phyloP scores from a whole-genome alignment of 2,329 filamentous ascomycete species.

The Cladorrhinum sp. region DNA sequence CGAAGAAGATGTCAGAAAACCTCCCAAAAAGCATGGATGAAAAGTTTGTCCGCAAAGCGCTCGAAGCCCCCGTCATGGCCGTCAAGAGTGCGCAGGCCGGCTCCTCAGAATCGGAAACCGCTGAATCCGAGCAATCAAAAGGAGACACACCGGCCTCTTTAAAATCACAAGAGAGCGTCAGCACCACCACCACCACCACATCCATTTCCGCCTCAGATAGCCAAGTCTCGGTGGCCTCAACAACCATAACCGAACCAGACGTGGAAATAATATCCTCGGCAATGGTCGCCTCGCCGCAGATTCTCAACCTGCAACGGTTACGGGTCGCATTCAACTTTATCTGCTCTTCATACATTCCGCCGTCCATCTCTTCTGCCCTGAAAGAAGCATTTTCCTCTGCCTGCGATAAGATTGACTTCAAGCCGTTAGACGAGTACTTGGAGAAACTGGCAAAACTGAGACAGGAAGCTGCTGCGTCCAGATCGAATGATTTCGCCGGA shows the following conservation, averaged over 20 bases:
- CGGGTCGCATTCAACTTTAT: constrained; percentile 65
- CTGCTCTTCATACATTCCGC: constrained; percentile 57
- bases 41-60: constrained; percentile 69
- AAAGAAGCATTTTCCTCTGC: constrained; percentile 36
- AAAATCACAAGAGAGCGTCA: constrained; percentile 4
- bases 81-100: constrained; percentile 34
- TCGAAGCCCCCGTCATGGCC: constrained; percentile 73
- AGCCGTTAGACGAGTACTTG: constrained; percentile 68
- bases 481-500: constrained; percentile 68
- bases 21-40: constrained; percentile 83
- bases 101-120: no score
- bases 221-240: constrained; percentile 41
- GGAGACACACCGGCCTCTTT: background rate
- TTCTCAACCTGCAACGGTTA: constrained; percentile 61
- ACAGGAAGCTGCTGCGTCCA: constrained; percentile 66
- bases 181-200: background rate
- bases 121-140: no score
- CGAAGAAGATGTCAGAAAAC: constrained; percentile 57
- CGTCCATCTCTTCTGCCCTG: constrained; percentile 42
- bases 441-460: constrained; percentile 63
- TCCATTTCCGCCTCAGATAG: constrained; percentile 33
- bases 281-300: constrained; percentile 45
- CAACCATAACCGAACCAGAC: constrained; percentile 36
- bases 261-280: constrained; percentile 42
- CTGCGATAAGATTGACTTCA: constrained; percentile 70